Evolutionary conservation across 2,329 filamentous ascomycete genomes (phyloP), one percentile per base, ranked within the genome.

Genomic region (Xylariaceae sp.): DNA sequence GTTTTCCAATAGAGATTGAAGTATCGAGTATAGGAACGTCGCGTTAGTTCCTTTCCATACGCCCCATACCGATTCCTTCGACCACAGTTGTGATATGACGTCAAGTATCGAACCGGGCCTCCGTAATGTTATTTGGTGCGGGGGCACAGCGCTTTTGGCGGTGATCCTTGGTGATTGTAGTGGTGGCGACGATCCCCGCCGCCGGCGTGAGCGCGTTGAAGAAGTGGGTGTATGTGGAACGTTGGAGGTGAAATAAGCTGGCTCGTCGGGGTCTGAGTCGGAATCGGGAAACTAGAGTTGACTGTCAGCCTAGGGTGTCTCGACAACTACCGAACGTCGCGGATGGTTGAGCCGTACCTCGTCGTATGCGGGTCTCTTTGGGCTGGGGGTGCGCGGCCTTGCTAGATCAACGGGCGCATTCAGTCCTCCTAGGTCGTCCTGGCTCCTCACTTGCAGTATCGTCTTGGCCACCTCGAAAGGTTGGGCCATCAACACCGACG

Each of bases 381-480:
- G 68, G 54, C 67, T 70, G 5, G 65, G 64, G 9, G 70, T 68
- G 22, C 59, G 67, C 7, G 71, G 63, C 51, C 62, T 70, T 12
- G 53, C 30, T 21, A 56, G 56, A 60, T 72, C 65, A 49, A 47
- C 63, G 2, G 64, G 51, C 3, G 63, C 64, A 34, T 67, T 63
- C 41, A 72, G 53, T 1, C 67, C 67, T 44, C 74, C 75, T 34
- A 73, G 63, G 49, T 76, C 76, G 61, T 80, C 80, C 63, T 85
- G 81, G 58, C 71, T 73, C 60, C 79, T 83, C 48, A 91, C 84
- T 73, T 99, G 94, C 63, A 99, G 74, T 52, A 97, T 83, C 13
- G 87, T 94, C 79, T 96, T 97, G 67, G 92, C 91, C 54, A 96
- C 92, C 76, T 97, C 94, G 70, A 99, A 97, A 13, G 94, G 94